phyloP scores from a whole-genome alignment of 2,329 filamentous ascomycete genomes.

The Fusarium verrucosum region DNA sequence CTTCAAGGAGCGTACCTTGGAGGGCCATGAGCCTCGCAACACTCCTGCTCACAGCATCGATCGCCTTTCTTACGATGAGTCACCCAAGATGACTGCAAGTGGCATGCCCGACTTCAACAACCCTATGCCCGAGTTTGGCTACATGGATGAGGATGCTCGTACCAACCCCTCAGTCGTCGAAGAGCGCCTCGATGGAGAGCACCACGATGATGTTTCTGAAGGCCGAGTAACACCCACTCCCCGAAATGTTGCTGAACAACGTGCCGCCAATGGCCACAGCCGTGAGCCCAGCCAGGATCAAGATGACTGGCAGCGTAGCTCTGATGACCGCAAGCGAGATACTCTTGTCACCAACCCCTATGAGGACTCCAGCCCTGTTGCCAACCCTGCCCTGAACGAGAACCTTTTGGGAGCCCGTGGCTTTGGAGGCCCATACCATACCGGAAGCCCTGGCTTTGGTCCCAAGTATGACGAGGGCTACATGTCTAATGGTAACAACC shows the following conservation, averaged over 20 bases:
- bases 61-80: slow-evolving; percentile 62
- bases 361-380: slow-evolving; percentile 70
- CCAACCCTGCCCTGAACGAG: slow-evolving; percentile 62
- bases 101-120: slow-evolving; percentile 74
- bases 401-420: slow-evolving; percentile 56
- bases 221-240: slow-evolving; percentile 63
- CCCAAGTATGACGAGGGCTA: slow-evolving; percentile 86
- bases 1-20: slow-evolving; percentile 71
- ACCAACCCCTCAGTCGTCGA: slow-evolving; percentile 88
- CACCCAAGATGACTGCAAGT: slow-evolving; percentile 70
- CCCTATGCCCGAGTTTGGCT: slow-evolving; percentile 81
- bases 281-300: slow-evolving; percentile 66
- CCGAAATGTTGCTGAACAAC: slow-evolving; percentile 41
- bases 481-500: slow-evolving; percentile 76
- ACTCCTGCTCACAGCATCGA: slow-evolving; percentile 69
- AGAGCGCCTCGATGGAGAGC: slow-evolving; percentile 70
- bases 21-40: slow-evolving; percentile 63
- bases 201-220: slow-evolving; percentile 59
- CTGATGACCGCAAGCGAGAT: slow-evolving; percentile 70
- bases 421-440: slow-evolving; percentile 59
- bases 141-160: slow-evolving; percentile 72
- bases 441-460: slow-evolving; percentile 66
- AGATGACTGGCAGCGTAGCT: slow-evolving; percentile 71
- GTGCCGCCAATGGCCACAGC: slow-evolving; percentile 54
- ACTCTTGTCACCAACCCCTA: slow-evolving; percentile 74